phyloP scores from a whole-genome alignment of 768 basidiomycete species.

The Phlegmacium glaucopus region DNA sequence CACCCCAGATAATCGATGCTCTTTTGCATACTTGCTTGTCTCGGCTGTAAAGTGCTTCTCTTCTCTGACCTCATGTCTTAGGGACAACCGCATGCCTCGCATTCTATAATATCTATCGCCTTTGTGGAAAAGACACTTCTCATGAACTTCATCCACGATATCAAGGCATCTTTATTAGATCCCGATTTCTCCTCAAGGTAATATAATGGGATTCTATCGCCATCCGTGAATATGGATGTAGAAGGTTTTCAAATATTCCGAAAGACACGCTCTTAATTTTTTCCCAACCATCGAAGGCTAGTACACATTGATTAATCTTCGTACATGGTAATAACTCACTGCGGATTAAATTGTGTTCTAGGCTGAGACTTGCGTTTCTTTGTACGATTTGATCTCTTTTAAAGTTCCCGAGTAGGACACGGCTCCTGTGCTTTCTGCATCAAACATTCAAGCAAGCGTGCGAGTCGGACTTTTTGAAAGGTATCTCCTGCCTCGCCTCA shows the following conservation, averaged over 20 bases:
- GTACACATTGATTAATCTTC: no score
- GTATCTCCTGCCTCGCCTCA: background rate
- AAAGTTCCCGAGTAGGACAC: conserved; percentile 1
- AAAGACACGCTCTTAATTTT: no score
- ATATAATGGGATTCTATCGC: background rate
- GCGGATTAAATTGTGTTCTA: background rate
- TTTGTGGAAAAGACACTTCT: conserved; percentile 4
- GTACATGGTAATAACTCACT: background rate
- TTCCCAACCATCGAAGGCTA: no score
- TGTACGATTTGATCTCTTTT: conserved; percentile 4
- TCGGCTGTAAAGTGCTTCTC: conserved; percentile 11
- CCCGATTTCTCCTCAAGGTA: conserved; percentile 1
- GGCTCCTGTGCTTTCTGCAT: conserved; percentile 4
- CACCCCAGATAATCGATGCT: background rate
- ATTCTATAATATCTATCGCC: conserved; percentile 3
- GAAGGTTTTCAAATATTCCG: no score
- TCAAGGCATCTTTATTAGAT: conserved; percentile 7
- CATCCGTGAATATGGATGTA: no score
- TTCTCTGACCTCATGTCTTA: conserved; percentile 10
- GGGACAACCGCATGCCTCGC: conserved; percentile 7
- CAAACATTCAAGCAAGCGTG: conserved; percentile 10
- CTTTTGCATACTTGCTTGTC: background rate
- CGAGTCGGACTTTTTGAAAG: conserved; percentile 8
- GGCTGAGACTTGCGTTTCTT: conserved; percentile 6
- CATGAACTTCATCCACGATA: background rate